Conservation (phyloP, 805 yeast species). For the Candida tallmaniae region DNA sequence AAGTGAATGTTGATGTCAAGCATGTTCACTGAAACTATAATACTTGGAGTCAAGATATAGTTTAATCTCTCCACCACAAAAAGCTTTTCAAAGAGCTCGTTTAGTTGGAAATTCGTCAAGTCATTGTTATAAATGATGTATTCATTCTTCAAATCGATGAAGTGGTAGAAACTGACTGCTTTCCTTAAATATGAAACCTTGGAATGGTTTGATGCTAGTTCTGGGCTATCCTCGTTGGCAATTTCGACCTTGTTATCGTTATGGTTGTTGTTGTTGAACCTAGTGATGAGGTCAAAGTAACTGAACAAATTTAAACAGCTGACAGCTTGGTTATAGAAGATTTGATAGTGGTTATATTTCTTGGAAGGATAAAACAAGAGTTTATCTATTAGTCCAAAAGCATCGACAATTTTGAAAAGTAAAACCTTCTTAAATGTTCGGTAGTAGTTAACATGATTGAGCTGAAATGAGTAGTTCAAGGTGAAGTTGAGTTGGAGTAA, state of each 20-base stretch:
- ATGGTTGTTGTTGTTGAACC: slow-evolving; percentile 17
- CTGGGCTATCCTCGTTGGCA: slow-evolving; percentile 9
- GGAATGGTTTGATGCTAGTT: slow-evolving; percentile 19
- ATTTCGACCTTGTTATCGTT: slow-evolving; percentile 8
- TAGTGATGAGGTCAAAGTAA: slow-evolving; percentile 25
- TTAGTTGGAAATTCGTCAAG: slow-evolving; percentile 17
- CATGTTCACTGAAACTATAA: slow-evolving; percentile 10
- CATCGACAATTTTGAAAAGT: slow-evolving; percentile 26
- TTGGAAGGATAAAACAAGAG: slow-evolving; percentile 13
- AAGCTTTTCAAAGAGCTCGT: slow-evolving; percentile 28
- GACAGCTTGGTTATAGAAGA: slow-evolving; percentile 27
- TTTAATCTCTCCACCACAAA: slow-evolving; percentile 24
- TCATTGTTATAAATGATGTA: slow-evolving; percentile 13
- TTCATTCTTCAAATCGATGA: slow-evolving; percentile 22
- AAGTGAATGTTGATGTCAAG: slow-evolving; percentile 9
- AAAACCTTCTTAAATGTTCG: slow-evolving; percentile 28
- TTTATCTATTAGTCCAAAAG: slow-evolving; percentile 20
- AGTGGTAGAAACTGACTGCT: slow-evolving; percentile 27
- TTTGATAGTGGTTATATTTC: slow-evolving; percentile 19
- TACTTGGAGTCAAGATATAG: slow-evolving; percentile 16
- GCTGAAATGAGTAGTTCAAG: slow-evolving; percentile 42
- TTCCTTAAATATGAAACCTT: slow-evolving; percentile 22
- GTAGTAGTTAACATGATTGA: slow-evolving; percentile 48
- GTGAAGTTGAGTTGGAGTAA: slow-evolving; percentile 7
- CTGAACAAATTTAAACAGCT: slow-evolving; percentile 24